These are phyloP conservation scores for Beauveria scarabaeidicola DNA, from an alignment of 2,329 filamentous ascomycete species.

Conservation along the genomic window DNA sequence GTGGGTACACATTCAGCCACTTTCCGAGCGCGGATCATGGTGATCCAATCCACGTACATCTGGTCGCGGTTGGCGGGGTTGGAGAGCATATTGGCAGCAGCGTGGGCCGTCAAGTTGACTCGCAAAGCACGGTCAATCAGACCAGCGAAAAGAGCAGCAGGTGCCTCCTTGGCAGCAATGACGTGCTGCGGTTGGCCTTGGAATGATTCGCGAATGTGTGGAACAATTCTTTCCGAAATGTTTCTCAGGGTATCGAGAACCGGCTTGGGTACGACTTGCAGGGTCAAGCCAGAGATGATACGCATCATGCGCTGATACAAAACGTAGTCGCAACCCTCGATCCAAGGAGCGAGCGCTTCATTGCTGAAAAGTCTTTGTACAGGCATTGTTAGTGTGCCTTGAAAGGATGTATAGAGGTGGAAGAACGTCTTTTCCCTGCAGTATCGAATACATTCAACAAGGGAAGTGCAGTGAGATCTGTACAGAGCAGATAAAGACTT, in stretches of 20 bases:
- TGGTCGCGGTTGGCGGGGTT: conserved; percentile 83
- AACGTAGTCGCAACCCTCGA: conserved; percentile 88
- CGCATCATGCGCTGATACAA: conserved; percentile 97
- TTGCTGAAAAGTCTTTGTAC: conserved; percentile 88
- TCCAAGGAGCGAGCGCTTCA: conserved; percentile 77
- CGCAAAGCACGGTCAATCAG: conserved; percentile 79
- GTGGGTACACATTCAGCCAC: conserved; percentile 55
- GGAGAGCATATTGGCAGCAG: conserved; percentile 85
- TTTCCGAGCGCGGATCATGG: conserved; percentile 53
- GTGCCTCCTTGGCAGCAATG: conserved; percentile 75
- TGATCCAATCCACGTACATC: conserved; percentile 91
- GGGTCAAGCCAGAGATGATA: conserved; percentile 77
- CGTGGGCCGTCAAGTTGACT: conserved; percentile 89
- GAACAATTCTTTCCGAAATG: conserved; percentile 73
- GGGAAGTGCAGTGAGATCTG: conserved; percentile 86
- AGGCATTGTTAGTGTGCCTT: conserved; percentile 91
- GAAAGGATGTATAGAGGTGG: conserved; percentile 87
- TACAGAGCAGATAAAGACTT: conserved; percentile 82
- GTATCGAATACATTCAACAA: conserved; percentile 91
- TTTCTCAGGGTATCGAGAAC: conserved; percentile 81
- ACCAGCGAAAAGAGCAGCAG: conserved; percentile 80
- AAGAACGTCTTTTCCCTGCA: conserved; percentile 97
- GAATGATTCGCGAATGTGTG: conserved; percentile 78
- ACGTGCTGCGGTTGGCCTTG: conserved; percentile 79
- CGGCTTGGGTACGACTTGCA: conserved; percentile 82